Conservation (phyloP, 768 basidiomycete genomes). For the Stropharia rugosoannulata region DNA sequence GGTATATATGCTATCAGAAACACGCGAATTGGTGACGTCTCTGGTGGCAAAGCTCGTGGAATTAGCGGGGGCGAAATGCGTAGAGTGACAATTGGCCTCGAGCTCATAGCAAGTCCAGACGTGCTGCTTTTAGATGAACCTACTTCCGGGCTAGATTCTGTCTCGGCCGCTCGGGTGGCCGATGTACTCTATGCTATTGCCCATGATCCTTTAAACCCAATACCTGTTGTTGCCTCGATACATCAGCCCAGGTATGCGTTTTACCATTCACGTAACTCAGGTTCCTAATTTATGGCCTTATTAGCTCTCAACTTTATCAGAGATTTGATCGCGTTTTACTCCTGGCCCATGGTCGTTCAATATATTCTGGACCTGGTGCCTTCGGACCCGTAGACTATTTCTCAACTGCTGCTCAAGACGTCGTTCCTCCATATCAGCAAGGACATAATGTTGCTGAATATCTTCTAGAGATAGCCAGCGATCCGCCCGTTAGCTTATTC, state of each 20-base stretch:
- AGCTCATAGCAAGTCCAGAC: slow-evolving; percentile 83
- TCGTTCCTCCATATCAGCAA: slow-evolving; percentile 55
- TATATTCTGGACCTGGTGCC: slow-evolving; percentile 80
- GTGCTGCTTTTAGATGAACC: slow-evolving; percentile 89
- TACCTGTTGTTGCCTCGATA: slow-evolving; percentile 82
- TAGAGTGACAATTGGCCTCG: slow-evolving; percentile 86
- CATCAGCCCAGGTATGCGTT: slow-evolving; percentile 75
- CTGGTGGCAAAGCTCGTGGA: slow-evolving; percentile 71
- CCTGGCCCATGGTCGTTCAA: slow-evolving; percentile 70
- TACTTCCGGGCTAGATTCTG: slow-evolving; percentile 79
- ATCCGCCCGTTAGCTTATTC: slow-evolving; percentile 52
- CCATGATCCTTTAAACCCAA: slow-evolving; percentile 63
- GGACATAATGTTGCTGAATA: slow-evolving; percentile 95
- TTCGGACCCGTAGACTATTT: slow-evolving; percentile 72
- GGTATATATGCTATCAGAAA: slow-evolving; percentile 72
- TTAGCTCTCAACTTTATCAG: slow-evolving; percentile 79
- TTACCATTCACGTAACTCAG: background rate
- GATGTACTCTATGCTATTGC: slow-evolving; percentile 76
- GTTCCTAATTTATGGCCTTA: background rate
- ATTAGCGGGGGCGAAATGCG: slow-evolving; percentile 93
- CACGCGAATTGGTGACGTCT: slow-evolving; percentile 63
- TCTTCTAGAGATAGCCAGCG: slow-evolving; percentile 83
- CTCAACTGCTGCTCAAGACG: slow-evolving; percentile 37
- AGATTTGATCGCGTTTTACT: slow-evolving; percentile 81
- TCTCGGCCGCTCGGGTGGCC: slow-evolving; percentile 82